A percentile compares a stretch with the other conserved stretches of the same genome.
Conservation (phyloP, 2,329 filamentous ascomycete genomes). For the Diaporthe sp. region DNA sequence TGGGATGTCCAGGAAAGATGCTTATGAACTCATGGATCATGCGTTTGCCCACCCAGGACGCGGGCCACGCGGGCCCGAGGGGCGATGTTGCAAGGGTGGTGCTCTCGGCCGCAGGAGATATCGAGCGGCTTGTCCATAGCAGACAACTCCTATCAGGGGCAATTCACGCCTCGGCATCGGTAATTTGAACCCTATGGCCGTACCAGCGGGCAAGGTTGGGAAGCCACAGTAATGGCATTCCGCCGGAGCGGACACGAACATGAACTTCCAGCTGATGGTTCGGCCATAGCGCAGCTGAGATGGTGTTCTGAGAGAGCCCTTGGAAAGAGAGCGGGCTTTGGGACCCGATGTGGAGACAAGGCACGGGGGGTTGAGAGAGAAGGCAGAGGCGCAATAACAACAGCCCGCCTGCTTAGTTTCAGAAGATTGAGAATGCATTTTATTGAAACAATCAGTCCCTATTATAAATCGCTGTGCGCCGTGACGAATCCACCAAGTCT, state of each 20-base stretch:
- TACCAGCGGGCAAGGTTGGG: not conserved
- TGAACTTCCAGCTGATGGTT: not conserved
- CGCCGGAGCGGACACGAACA: not conserved
- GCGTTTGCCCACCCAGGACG: not conserved
- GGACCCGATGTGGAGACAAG: not conserved
- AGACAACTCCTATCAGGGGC: not conserved
- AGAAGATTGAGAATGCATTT: conserved; percentile 19
- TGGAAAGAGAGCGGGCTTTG: not conserved
- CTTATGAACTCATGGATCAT: not conserved
- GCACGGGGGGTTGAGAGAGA: not conserved
- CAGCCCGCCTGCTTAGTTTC: not conserved
- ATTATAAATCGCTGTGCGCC: conserved; percentile 28
- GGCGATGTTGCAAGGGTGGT: not conserved
- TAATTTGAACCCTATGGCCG: not conserved
- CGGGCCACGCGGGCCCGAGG: not conserved
- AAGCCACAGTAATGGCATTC: not conserved
- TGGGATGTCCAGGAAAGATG: not conserved
- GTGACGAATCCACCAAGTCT: not conserved
- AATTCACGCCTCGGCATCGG: not conserved
- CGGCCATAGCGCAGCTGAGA: not conserved
- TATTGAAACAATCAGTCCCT: conserved; percentile 17
- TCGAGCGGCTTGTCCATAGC: not conserved
- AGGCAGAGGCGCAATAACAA: conserved; percentile 8
- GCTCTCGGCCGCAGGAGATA: not conserved
- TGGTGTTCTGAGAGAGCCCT: not conserved